A percentile compares a stretch with the other conserved stretches of the same genome.
Evolutionary conservation across 2,329 filamentous ascomycete species (phyloP).

Genomic region (Beauveria scarabaeidicola): DNA sequence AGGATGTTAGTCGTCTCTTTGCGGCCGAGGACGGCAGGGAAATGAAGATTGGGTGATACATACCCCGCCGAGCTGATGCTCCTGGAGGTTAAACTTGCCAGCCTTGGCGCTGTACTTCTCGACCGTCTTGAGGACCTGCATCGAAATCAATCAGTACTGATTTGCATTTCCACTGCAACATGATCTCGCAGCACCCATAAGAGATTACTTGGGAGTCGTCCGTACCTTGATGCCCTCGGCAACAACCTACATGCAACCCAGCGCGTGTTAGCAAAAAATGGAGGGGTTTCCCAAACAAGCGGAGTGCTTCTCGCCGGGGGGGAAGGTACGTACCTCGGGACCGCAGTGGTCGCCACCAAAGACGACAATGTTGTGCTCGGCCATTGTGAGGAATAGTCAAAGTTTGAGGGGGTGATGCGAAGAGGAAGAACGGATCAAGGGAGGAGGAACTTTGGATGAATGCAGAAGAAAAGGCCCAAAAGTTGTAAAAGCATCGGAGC

Average conservation of each 20-base stretch:
- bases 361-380: constrained; percentile 68
- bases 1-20: no score
- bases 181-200: no score
- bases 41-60: constrained; percentile 29
- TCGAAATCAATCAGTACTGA: background rate
- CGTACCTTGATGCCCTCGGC: constrained; percentile 76
- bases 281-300: background rate
- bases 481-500: background rate
- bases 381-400: constrained; percentile 36
- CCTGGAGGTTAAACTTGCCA: constrained; percentile 76
- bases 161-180: no score
- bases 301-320: background rate
- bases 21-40: background rate
- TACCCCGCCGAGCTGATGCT: constrained; percentile 88
- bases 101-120: constrained; percentile 62
- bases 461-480: background rate
- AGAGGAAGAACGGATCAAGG: no score
- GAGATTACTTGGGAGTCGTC: background rate
- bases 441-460: no score
- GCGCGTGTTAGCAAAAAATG: background rate
- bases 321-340: constrained; percentile 53
- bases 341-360: constrained; percentile 79
- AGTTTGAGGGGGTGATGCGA: no score
- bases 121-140: constrained; percentile 69
- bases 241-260: constrained; percentile 47